phyloP scores from a whole-genome alignment of 176 grass and related monocot genomes.

The Oryza officinalis region DNA sequence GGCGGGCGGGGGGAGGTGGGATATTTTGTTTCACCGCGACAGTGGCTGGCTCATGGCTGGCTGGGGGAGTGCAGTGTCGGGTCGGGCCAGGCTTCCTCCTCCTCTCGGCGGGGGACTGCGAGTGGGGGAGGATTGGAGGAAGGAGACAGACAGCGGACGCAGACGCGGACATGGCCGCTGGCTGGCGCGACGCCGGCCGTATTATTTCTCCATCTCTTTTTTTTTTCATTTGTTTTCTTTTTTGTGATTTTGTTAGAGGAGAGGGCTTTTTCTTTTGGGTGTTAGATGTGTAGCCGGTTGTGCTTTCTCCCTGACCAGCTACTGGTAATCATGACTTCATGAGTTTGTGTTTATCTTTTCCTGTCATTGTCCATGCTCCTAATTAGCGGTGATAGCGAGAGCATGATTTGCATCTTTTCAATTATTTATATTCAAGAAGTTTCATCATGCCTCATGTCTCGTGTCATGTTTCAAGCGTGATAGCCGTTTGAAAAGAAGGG shows the following conservation, averaged over 20 bases:
- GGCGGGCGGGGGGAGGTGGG: background rate
- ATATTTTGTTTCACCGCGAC: slow-evolving; percentile 45
- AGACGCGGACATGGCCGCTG: background rate
- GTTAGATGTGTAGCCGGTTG: no score
- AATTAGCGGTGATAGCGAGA: no score
- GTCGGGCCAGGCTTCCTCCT: background rate
- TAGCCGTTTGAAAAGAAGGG: no score
- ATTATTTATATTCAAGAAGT: no score
- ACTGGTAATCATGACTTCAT: no score
- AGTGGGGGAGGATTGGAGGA: background rate
- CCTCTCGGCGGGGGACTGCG: background rate
- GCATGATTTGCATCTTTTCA: no score
- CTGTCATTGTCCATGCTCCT: no score
- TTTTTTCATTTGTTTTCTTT: background rate
- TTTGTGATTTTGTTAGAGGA: background rate
- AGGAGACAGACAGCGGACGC: background rate
- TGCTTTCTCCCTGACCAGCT: no score
- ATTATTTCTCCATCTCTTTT: background rate
- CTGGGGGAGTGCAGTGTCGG: background rate
- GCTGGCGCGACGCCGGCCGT: background rate
- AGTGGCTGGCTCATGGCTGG: background rate
- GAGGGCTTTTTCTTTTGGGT: no score
- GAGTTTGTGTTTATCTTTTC: no score
- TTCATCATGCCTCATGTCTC: no score
- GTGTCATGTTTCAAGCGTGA: no score